Percentiles rank a stretch among this genome's conserved stretches.
phyloP scores from a whole-genome alignment of 2,329 filamentous ascomycete genomes.

The Monosporascus ibericus region DNA sequence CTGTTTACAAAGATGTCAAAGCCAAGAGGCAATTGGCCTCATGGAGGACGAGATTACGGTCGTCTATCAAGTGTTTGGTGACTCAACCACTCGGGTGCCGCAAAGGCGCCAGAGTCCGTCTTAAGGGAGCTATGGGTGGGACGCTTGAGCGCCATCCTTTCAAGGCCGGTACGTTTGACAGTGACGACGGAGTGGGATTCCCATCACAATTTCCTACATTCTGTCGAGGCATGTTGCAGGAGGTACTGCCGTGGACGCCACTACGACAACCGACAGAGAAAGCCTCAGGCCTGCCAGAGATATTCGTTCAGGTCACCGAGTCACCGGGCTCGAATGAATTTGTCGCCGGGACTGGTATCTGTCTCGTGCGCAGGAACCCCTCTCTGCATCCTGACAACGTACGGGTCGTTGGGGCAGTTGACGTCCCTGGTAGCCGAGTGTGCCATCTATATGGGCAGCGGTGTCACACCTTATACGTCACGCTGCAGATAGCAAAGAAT shows the following conservation, averaged over 20 bases:
- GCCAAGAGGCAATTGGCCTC: conserved; percentile 20
- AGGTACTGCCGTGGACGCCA: no score
- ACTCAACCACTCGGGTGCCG: conserved; percentile 11
- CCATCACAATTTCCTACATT: no score
- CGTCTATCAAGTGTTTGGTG: conserved; percentile 12
- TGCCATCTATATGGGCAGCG: conserved; percentile 73
- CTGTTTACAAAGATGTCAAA: conserved; percentile 20
- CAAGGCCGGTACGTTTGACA: no score
- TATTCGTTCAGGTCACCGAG: conserved; percentile 78
- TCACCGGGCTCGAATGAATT: conserved; percentile 47
- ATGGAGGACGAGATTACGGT: conserved; percentile 17
- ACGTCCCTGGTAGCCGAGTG: conserved; percentile 79
- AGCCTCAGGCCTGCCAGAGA: conserved; percentile 63
- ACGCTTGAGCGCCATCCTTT: no score
- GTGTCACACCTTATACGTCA: conserved; percentile 75
- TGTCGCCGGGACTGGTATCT: conserved; percentile 66
- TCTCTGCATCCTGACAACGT: conserved; percentile 92
- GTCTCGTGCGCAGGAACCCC: conserved; percentile 83
- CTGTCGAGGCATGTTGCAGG: no score
- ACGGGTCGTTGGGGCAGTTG: conserved; percentile 76
- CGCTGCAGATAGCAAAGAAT: no score
- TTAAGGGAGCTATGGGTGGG: conserved; percentile 1
- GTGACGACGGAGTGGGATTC: no score
- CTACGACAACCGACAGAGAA: conserved; percentile 27
- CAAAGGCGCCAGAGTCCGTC: conserved; percentile 15